These are phyloP conservation scores for Eleusine coracana DNA, from an alignment of 176 grass and related monocot genomes.

Conservation along the genomic window DNA sequence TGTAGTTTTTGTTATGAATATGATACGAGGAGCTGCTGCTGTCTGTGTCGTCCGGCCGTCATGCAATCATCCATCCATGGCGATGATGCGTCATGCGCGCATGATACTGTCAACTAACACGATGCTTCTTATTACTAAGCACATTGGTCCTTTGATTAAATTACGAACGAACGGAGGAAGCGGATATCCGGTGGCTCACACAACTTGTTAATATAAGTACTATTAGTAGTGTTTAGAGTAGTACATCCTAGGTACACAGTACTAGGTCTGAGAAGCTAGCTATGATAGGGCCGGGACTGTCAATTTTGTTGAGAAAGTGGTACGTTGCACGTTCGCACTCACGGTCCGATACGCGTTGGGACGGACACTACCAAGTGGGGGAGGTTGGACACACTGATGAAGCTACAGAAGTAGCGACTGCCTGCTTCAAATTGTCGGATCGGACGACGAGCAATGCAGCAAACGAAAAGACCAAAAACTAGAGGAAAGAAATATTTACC, in stretches of 20 bases:
- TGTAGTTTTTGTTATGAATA: background rate
- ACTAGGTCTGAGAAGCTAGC: background rate
- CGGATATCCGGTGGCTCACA: background rate
- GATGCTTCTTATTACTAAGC: background rate
- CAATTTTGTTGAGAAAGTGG: background rate
- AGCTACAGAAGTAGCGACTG: slow-evolving; percentile 12
- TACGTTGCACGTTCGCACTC: background rate
- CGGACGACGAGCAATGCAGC: background rate
- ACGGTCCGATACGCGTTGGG: background rate
- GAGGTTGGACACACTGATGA: background rate
- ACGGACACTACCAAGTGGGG: background rate
- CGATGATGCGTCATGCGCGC: background rate
- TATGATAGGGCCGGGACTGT: background rate
- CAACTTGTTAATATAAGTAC: no score
- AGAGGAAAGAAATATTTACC: background rate
- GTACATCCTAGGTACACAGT: background rate
- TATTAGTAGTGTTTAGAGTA: no score
- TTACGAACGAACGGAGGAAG: background rate
- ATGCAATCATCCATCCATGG: background rate
- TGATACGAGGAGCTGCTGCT: background rate
- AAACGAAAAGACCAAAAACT: background rate
- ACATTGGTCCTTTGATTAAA: background rate
- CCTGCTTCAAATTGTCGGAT: background rate
- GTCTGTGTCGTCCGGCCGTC: background rate
- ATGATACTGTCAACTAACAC: background rate